Percentiles rank a stretch among this genome's conserved stretches.
Evolutionary conservation across 2,329 filamentous ascomycete species (phyloP).

Genomic region (Aureobasidium uvarum): DNA sequence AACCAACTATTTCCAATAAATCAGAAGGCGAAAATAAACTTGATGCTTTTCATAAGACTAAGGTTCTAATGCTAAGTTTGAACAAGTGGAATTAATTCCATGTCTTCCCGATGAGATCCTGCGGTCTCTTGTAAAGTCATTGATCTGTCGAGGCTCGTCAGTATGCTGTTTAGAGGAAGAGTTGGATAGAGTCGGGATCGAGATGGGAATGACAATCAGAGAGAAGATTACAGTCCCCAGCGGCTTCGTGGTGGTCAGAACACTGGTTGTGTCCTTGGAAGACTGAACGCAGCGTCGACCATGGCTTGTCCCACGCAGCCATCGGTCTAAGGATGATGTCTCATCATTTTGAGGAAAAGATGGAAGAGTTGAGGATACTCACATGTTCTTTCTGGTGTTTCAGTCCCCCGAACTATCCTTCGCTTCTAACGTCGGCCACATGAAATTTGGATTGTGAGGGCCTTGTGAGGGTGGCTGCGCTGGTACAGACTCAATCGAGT

Average conservation of each 20-base stretch:
- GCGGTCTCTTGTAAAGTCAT: no score
- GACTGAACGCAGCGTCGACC: constrained; percentile 20
- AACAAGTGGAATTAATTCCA: not conserved
- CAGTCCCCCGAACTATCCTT: not conserved
- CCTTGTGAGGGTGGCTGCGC: not conserved
- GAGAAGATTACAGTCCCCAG: constrained; percentile 33
- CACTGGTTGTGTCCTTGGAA: constrained; percentile 22
- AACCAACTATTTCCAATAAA: no score
- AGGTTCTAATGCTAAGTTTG: no score
- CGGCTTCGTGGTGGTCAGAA: constrained; percentile 23
- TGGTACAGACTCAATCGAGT: not conserved
- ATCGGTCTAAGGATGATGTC: constrained; percentile 44
- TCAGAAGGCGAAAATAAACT: not conserved
- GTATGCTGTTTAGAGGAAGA: not conserved
- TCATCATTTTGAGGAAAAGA: constrained; percentile 36
- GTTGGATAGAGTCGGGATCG: not conserved
- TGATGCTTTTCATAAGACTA: not conserved
- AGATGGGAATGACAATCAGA: constrained; percentile 26
- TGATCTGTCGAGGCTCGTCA: not conserved
- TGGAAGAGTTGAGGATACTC: not conserved
- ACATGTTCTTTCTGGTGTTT: not conserved
- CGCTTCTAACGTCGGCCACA: constrained; percentile 21
- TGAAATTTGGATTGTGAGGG: not conserved
- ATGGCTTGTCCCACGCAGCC: constrained; percentile 28
- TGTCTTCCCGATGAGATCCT: no score